Evolutionary conservation across 176 grass and related monocot species (phyloP).

Genomic region (Thalia dealbata): DNA sequence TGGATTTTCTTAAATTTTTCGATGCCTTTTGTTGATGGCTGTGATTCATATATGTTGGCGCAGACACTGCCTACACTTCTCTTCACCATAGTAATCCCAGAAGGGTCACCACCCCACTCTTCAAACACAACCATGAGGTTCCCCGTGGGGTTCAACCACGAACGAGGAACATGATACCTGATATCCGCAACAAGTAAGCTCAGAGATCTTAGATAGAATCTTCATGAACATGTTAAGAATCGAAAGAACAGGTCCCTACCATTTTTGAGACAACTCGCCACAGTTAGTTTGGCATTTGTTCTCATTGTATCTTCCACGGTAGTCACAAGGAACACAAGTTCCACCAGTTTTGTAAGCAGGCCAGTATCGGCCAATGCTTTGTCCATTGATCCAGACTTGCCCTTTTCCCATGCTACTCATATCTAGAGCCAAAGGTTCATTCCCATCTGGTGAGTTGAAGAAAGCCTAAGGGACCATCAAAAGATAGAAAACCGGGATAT

Average conservation of each 20-base stretch:
- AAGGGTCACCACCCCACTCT: conserved; percentile 78
- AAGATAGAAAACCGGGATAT: conserved; percentile 24
- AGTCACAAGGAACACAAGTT: conserved; percentile 57
- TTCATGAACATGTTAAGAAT: not conserved
- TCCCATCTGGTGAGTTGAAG: conserved; percentile 34
- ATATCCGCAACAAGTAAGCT: not conserved
- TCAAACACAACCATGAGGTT: conserved; percentile 92
- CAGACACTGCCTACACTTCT: conserved; percentile 74
- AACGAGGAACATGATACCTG: conserved; percentile 97
- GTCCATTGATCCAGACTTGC: conserved; percentile 94
- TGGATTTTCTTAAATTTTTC: conserved; percentile 67
- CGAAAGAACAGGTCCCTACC: conserved; percentile 23
- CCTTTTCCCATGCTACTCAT: conserved; percentile 98
- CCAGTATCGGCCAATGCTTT: conserved; percentile 90
- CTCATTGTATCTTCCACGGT: conserved; percentile 55
- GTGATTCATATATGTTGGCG: conserved; percentile 81
- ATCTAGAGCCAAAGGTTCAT: conserved; percentile 86
- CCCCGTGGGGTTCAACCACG: conserved; percentile 64
- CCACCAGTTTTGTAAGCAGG: conserved; percentile 45
- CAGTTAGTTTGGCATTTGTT: conserved; percentile 77
- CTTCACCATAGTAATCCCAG: conserved; percentile 65
- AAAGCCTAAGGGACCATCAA: conserved; percentile 29
- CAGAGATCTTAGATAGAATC: not conserved
- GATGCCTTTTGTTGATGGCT: conserved; percentile 62
- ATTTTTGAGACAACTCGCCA: conserved; percentile 64